Percentiles rank a stretch among this genome's conserved stretches.
Conservation (phyloP, 2,329 filamentous ascomycete species). For the Stachybotrys chlorohalonatus region DNA sequence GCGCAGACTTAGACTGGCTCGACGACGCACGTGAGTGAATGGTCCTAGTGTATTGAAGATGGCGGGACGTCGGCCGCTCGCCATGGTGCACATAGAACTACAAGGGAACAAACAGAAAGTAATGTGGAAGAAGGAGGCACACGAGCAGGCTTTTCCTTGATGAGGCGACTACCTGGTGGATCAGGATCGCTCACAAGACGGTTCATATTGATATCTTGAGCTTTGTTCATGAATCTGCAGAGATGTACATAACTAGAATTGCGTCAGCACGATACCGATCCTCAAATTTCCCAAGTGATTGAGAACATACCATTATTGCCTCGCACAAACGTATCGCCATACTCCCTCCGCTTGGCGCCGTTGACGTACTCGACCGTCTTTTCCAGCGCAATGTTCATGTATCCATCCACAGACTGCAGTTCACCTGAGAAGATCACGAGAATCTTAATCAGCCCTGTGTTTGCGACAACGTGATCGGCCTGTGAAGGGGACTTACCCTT, state of each 20-base stretch:
- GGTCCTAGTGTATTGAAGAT: too few relatives aligned
- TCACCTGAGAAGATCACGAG: slow-evolving; percentile 51
- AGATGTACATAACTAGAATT: slow-evolving; percentile 58
- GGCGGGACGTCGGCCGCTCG: too few relatives aligned
- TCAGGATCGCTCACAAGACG: background rate
- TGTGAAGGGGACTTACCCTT: slow-evolving; percentile 54
- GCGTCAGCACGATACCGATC: too few relatives aligned
- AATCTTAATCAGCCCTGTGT: background rate
- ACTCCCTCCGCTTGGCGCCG: slow-evolving; percentile 70
- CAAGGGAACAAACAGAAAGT: too few relatives aligned
- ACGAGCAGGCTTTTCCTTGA: too few relatives aligned
- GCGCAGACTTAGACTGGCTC: background rate
- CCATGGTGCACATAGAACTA: too few relatives aligned
- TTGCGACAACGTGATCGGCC: slow-evolving; percentile 2
- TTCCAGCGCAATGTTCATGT: slow-evolving; percentile 99
- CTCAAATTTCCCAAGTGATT: background rate
- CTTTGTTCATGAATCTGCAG: slow-evolving; percentile 42
- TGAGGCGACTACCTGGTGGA: too few relatives aligned
- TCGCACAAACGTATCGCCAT: slow-evolving; percentile 90
- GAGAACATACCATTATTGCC: slow-evolving; percentile 78
- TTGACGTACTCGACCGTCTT: slow-evolving; percentile 90
- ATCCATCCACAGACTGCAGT: slow-evolving; percentile 93
- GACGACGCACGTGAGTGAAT: too few relatives aligned
- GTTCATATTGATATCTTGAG: background rate
- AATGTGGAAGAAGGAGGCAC: too few relatives aligned